A percentile compares a stretch with the other conserved stretches of the same genome.
Evolutionary conservation across 305 asterid genomes (phyloP).

Genomic region (Solanum hybrid): DNA sequence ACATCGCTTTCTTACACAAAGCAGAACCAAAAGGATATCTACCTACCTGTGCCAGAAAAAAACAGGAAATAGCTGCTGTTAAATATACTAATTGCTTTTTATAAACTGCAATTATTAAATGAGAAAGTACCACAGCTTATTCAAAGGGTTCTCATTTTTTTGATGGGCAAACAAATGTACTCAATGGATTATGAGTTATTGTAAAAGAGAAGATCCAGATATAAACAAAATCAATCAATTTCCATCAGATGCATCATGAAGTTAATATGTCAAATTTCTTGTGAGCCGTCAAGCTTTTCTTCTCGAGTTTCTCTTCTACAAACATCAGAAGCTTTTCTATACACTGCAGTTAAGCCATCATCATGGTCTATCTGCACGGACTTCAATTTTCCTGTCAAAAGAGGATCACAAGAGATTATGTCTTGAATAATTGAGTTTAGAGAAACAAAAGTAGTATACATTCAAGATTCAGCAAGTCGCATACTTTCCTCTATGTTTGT

Average conservation of each 20-base stretch:
- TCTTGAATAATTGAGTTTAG: not conserved
- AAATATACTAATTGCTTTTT: no score
- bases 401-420: not conserved
- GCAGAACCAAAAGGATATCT: no score
- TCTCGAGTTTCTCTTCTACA: not conserved
- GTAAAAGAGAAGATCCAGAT: no score
- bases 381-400: not conserved
- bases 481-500: not conserved
- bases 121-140: no score
- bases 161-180: no score
- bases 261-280: not conserved
- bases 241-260: not conserved
- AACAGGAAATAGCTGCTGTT: no score
- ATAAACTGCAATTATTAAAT: no score
- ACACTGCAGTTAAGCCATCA: not conserved
- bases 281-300: not conserved
- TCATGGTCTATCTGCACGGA: not conserved
- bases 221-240: no score
- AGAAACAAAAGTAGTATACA: not conserved
- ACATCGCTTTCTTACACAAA: no score
- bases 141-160: no score
- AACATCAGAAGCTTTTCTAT: not conserved
- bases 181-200: no score
- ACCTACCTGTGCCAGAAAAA: no score
- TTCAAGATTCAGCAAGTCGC: not conserved